Percentiles rank a stretch among this genome's conserved stretches.
Evolutionary conservation across 1,284 basidiomycete genomes (phyloP).

Genomic region (Agaricales sp.): DNA sequence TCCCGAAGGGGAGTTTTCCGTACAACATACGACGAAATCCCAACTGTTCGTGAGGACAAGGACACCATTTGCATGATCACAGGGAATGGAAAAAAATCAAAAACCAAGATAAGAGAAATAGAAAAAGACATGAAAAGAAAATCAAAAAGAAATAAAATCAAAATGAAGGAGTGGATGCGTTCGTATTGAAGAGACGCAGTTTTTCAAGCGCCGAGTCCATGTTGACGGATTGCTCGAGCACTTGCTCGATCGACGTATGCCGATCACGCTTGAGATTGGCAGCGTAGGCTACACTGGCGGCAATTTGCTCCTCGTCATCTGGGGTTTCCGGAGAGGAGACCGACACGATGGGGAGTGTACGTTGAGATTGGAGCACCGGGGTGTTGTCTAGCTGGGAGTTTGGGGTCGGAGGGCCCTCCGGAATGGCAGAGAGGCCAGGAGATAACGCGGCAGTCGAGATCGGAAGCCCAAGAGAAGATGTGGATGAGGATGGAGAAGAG

Average conservation of each 20-base stretch:
- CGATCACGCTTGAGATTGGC: slow-evolving; percentile 3
- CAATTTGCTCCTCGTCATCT: background rate
- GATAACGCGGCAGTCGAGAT: background rate
- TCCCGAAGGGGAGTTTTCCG: too few species aligned
- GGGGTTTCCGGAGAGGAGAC: background rate
- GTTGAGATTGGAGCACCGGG: background rate
- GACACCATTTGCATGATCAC: too few species aligned
- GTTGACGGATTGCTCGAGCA: background rate
- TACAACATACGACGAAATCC: too few species aligned
- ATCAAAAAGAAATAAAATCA: background rate
- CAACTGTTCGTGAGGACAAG: too few species aligned
- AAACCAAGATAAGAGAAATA: background rate
- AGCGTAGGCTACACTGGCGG: slow-evolving; percentile 3
- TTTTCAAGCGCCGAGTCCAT: background rate
- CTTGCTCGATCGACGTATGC: slow-evolving; percentile 3
- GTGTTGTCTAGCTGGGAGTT: background rate
- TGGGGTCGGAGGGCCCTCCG: background rate
- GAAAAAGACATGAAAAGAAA: too few species aligned
- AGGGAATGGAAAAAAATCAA: too few species aligned
- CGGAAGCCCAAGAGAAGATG: background rate
- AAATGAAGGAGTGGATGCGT: background rate
- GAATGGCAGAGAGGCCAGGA: background rate
- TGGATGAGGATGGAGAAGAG: background rate
- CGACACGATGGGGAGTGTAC: background rate
- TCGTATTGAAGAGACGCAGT: background rate